Evolutionary conservation across 78 protist genomes (phyloP).

Genomic region (Corallochytrium limacisporum): DNA sequence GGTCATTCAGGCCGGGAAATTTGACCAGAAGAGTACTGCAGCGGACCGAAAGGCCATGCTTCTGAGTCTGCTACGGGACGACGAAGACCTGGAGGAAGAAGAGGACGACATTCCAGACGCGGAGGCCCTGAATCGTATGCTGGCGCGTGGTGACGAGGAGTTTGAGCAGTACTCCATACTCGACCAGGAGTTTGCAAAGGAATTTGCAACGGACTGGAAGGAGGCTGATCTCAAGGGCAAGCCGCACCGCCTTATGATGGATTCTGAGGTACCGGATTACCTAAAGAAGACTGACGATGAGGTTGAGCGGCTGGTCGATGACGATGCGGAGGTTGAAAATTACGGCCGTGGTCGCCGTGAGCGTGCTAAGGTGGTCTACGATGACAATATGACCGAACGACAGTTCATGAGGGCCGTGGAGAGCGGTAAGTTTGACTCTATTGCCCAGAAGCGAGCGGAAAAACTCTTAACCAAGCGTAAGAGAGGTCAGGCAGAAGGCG

Average conservation of each 20-base stretch:
- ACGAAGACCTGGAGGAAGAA: not conserved
- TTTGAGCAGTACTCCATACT: not conserved
- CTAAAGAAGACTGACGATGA: not conserved
- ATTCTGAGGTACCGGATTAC: too few species aligned
- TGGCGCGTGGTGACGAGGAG: not conserved
- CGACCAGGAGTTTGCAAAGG: not conserved
- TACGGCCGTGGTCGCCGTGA: slow-evolving; percentile 12
- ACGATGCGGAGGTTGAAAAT: not conserved
- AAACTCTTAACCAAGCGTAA: too few species aligned
- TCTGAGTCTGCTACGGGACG: slow-evolving; percentile 28
- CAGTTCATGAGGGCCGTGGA: not conserved
- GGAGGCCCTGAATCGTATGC: not conserved
- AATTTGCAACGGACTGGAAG: not conserved
- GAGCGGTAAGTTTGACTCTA: not conserved
- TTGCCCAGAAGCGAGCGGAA: too few species aligned
- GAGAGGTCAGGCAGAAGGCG: too few species aligned
- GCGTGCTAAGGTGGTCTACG: not conserved
- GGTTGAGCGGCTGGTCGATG: not conserved
- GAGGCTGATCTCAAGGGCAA: not conserved
- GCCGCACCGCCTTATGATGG: not conserved
- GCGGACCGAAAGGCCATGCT: slow-evolving; percentile 31
- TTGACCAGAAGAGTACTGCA: slow-evolving; percentile 42
- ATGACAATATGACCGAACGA: slow-evolving; percentile 3
- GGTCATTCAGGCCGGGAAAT: slow-evolving; percentile 73
- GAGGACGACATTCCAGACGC: not conserved